phyloP scores from a whole-genome alignment of 352 stramenopile species.

The Globisporangium spinosum region DNA sequence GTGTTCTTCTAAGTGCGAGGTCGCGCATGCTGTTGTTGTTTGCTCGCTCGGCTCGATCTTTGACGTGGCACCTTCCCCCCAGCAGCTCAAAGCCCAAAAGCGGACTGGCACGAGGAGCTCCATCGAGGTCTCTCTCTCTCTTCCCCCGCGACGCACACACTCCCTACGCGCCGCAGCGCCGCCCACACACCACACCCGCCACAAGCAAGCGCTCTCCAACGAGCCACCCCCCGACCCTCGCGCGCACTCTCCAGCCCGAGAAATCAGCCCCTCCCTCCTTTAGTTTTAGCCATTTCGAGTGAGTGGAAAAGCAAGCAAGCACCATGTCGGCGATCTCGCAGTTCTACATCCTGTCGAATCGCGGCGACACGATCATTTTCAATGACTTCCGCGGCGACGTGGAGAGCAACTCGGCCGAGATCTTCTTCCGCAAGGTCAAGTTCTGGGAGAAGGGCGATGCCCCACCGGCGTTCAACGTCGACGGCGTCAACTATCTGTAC shows the following conservation, averaged over 20 bases:
- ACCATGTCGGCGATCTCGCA: constrained; percentile 90
- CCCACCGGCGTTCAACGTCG: constrained; percentile 95
- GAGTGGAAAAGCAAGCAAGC: neutral
- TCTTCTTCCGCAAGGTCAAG: constrained; percentile 99
- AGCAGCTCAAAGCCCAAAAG: constrained; percentile 1
- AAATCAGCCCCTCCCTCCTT: neutral
- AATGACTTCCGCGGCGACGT: constrained; percentile 94
- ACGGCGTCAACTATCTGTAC: constrained; percentile 97
- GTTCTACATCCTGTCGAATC: constrained; percentile 98
- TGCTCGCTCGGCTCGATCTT: constrained; percentile 15
- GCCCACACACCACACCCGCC: neutral
- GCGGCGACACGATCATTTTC: constrained; percentile 98
- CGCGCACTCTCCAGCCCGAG: neutral
- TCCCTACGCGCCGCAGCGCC: neutral
- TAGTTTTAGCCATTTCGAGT: neutral
- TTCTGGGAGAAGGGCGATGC: constrained; percentile 97
- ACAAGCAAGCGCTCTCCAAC: neutral
- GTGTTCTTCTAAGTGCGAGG: constrained; percentile 8
- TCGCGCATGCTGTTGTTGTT: neutral
- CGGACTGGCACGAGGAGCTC: neutral
- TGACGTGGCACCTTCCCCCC: constrained; percentile 14
- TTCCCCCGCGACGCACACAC: neutral
- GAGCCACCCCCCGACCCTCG: neutral
- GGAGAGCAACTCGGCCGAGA: constrained; percentile 88
- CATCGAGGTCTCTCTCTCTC: neutral